Evolutionary conservation across 495 filamentous ascomycete species (phyloP), one percentile per base, ranked within the genome.

Genomic region (Penicillium egyptiacum): DNA sequence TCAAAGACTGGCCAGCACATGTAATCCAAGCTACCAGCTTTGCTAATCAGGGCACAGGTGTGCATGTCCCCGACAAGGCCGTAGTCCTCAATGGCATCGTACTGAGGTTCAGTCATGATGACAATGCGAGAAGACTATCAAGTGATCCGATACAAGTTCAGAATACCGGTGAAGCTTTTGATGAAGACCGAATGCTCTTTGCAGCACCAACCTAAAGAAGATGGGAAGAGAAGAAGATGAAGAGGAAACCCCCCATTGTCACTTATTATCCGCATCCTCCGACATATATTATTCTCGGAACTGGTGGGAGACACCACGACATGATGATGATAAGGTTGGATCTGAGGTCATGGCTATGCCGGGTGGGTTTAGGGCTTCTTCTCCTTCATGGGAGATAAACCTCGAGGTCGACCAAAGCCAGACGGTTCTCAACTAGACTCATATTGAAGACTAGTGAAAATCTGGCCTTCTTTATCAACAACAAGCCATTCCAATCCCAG

Each of bases 1-100:
- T 87, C 84, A 54, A 87, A 87, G 50, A 86, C 83, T 6, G 85
- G 85, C 86, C 87, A 90, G 66, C 87, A 90, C 85, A 90, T 88
- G 61, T 82, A 89, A 69, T 89, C 87, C 60, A 89, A 64, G 60
- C 84, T 86, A 14, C 87, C 87, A 57, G 85, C 83, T 64, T 87
- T 85, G 65, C 84, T 85, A 31, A 88, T 80, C 26, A 90, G 73
- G 22, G 87, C 86, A 71, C 84, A 87, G n/a, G 87, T 89, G 62
- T 83, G 78, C 86, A 89, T 88, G 64, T 89, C 88, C 14, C 87
- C 87, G 65, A 89, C 87, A 57, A 90, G 73, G 30, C 87, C 87
- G 77, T 90, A 90, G 64, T 89, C 79, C 63, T 89, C 87, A 56
- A 90, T 87, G 50, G 87, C 81, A 31, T 81, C 80, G 60, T 88